These are phyloP conservation scores for Metschnikowia kunwiensis DNA, from an alignment of 805 yeast genomes.

Conservation along the genomic window DNA sequence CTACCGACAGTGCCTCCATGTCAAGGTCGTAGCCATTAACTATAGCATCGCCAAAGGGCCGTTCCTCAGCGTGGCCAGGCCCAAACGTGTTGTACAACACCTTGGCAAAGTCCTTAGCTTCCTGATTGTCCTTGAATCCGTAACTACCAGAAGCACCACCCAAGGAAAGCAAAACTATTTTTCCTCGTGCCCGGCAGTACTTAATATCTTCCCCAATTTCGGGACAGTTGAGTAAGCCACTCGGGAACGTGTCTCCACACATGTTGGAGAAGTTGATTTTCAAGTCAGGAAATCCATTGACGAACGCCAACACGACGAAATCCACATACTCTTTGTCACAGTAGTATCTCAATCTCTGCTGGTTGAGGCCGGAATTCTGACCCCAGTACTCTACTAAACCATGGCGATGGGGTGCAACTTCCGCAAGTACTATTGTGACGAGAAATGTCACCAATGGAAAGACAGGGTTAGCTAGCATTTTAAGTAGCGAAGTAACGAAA, in stretches of 20 bases:
- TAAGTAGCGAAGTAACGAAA: too few relatives aligned
- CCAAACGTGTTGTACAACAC: constrained; percentile 41
- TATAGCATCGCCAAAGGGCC: constrained; percentile 45
- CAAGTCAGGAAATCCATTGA: constrained; percentile 54
- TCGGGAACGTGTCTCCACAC: constrained; percentile 44
- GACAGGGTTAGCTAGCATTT: neutral
- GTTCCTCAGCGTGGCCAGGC: constrained; percentile 31
- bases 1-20: constrained; percentile 40
- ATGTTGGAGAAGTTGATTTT: constrained; percentile 53
- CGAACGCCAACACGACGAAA: constrained; percentile 67
- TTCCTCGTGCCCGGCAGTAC: constrained; percentile 14
- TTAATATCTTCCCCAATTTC: constrained; percentile 16
- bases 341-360: constrained; percentile 44
- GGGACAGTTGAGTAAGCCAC: constrained; percentile 25
- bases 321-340: constrained; percentile 71
- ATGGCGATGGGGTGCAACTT: constrained; percentile 1
- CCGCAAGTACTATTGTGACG: neutral
- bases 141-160: constrained; percentile 60
- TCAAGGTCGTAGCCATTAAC: constrained; percentile 74
- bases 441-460: neutral
- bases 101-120: constrained; percentile 55
- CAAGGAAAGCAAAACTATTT: constrained; percentile 15
- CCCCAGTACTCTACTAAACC: constrained; percentile 88
- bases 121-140: constrained; percentile 48
- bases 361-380: constrained; percentile 58